Conservation (phyloP, 2,329 filamentous ascomycete genomes). For the Orbilia brochopaga region DNA sequence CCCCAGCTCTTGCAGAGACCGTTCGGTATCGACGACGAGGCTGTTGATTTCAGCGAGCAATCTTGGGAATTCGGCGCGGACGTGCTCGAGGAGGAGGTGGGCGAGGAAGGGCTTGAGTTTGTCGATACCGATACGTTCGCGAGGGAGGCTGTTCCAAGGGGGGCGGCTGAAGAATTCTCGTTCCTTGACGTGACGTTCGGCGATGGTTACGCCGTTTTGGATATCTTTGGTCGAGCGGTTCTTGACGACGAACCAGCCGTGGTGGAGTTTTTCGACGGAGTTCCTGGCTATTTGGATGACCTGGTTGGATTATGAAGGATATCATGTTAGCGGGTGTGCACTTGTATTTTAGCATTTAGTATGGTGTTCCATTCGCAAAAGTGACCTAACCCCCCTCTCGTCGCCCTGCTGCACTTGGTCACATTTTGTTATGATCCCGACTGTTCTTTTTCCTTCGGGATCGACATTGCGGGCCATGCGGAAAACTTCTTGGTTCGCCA, state of each 20-base stretch:
- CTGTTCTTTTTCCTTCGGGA: conserved; percentile 53
- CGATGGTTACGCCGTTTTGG: conserved; percentile 44
- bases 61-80: conserved; percentile 61
- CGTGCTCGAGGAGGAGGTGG: conserved; percentile 59
- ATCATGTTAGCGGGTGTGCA: no score
- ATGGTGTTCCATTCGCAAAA: not conserved
- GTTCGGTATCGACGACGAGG: conserved; percentile 55
- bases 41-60: conserved; percentile 59
- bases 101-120: conserved; percentile 59
- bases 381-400: conserved; percentile 33
- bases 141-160: conserved; percentile 52
- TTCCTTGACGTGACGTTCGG: conserved; percentile 52
- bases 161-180: conserved; percentile 52
- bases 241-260: conserved; percentile 54
- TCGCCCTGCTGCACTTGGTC: conserved; percentile 54
- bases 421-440: conserved; percentile 55
- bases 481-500: conserved; percentile 55
- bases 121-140: conserved; percentile 59
- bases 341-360: not conserved
- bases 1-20: conserved; percentile 57
- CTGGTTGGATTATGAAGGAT: conserved; percentile 4
- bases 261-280: conserved; percentile 45
- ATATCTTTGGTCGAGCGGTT: conserved; percentile 55
- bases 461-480: conserved; percentile 52
- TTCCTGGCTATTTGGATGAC: conserved; percentile 38